Base-by-base conservation (phyloP, 768 basidiomycete genomes). In the Suillus spraguei region DNA sequence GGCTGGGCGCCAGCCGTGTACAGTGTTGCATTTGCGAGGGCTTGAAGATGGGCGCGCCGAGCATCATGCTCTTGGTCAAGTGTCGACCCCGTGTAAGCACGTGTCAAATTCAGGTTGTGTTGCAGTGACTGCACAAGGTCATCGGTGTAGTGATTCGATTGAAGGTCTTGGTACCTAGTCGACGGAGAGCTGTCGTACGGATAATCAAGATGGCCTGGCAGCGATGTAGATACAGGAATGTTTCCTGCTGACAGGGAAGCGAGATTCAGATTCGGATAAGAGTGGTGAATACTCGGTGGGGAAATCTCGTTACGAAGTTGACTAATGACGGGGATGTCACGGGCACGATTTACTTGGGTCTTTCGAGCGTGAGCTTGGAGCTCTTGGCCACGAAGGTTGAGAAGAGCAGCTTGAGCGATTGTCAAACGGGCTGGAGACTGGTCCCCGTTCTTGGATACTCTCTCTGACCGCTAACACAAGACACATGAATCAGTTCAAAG, bases 361-460 rank as follows among this genome's bases (percentile, higher is more conserved):
- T 65, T 62, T 36, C 61, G 63, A 24, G 46, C 32, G 24, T 62
- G 64, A 52, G 60, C 20, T 68, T 76, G 80, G 62, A 70, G 71
- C 24, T 90, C 87, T 60, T 88, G 85, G 7, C 91, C 91, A 60
- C 84, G 88, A 49, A 92, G 81, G 69, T 91, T 93, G 60, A 93
- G 83, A 28, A 93, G 74, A 1, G 91, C 84, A 6, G 91, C 91
- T 68, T 91, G 90, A 0, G 91, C 91, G 66, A 93, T 91, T 7
- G 90, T 90, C 35, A 93, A 75, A 20, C 87, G 81, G 13, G 82
- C 82, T 4, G 88, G 86, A 10, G 88, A 85, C 47, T 80, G 78
- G 24, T 89, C 91, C 5, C 81, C 89, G 56, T 87, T 90, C 65
- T 84, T 86, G 14, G 76, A 65, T 14, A 80, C 66, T 22, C 90